Percentiles rank a stretch among this genome's conserved stretches.
These are phyloP conservation scores for Rhypophila decipiens DNA, from an alignment of 495 filamentous ascomycete species.

Conservation along the genomic window DNA sequence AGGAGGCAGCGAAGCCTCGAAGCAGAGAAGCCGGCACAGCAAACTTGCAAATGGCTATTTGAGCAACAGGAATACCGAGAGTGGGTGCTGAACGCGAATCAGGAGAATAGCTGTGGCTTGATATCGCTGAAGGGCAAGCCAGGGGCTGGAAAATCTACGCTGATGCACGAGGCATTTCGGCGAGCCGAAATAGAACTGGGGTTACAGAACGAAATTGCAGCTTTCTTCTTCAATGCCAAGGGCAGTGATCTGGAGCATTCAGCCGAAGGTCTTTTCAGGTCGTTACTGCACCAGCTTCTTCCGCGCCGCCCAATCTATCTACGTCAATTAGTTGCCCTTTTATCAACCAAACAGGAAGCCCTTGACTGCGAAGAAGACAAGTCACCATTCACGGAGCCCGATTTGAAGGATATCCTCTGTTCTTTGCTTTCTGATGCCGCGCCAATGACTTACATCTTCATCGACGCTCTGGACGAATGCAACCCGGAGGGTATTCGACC, in stretches of 20 bases:
- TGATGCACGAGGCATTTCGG: slow-evolving; percentile 12
- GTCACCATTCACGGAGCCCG: not conserved
- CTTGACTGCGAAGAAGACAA: not conserved
- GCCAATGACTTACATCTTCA: slow-evolving; percentile 19
- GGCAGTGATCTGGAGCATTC: slow-evolving; percentile 28
- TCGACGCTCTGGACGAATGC: slow-evolving; percentile 40
- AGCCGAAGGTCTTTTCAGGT: slow-evolving; percentile 22
- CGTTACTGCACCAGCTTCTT: slow-evolving; percentile 27
- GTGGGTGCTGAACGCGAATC: slow-evolving; percentile 2
- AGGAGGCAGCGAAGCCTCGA: not conserved
- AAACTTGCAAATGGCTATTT: slow-evolving; percentile 10
- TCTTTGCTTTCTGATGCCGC: not conserved
- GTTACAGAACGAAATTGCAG: slow-evolving; percentile 9
- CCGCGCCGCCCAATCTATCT: not conserved
- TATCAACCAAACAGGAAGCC: not conserved
- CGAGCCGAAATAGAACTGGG: not conserved
- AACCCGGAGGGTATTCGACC: slow-evolving; percentile 3
- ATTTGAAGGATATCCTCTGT: not conserved
- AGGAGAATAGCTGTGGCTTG: slow-evolving; percentile 4
- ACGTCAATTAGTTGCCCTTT: slow-evolving; percentile 3
- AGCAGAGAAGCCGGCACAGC: not conserved
- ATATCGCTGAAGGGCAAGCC: slow-evolving; percentile 19
- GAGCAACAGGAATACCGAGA: not conserved
- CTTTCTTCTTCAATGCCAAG: slow-evolving; percentile 38
- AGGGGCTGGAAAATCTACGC: slow-evolving; percentile 16